Evolutionary conservation across 1,284 basidiomycete genomes (phyloP), one percentile per base, ranked within the genome.

Genomic region (Heterobasidion irregulare): DNA sequence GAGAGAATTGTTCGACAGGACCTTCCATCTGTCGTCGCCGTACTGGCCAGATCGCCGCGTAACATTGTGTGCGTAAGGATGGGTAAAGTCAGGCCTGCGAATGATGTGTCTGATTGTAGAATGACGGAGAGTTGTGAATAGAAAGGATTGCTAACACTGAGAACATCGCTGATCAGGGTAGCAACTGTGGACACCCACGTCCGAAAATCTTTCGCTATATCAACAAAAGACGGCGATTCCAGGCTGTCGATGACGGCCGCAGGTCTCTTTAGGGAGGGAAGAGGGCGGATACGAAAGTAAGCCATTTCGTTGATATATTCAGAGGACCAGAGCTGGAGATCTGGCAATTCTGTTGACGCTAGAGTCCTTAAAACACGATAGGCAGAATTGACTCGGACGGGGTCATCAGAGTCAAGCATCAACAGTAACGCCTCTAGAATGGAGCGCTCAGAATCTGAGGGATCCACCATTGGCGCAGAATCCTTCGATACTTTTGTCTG

Each of bases 21-120:
- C 53, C 52, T 54, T 15, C 51, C 59, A 45, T 64, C 57, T 46
- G 55, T 51, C 36, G 26, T 53, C 49, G 47, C 50, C 35, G 18
- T 52, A 45, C 45, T 57, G 55, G 15, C 54, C 15, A 50, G 33
- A 55, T 54, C 54, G 50, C 59, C 58, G n/a, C 53, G 54, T 9
- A 97, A 75, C 2, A 87, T 60, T 1, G 80, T 79, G 62, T 92
- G 86, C 2, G 95, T 81, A 19, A 98, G 74, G 19, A 88, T 68
- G 0, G 94, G 92, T 4, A 95, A 72, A 15, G 88, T 70, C 47
- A 83, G 70, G 57, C 83, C 77, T 0, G 91, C 84, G 56, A 94
- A 86, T 1, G 65, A 62, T 0, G 74, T 61, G 57, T 87, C 79
- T 1, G 73, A 68, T 41, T 72, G 66, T 6, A 94, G 69, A 38